A percentile compares a stretch with the other conserved stretches of the same genome.
phyloP scores from a whole-genome alignment of 2,329 filamentous ascomycete genomes.

The Aspergillus sp. region DNA sequence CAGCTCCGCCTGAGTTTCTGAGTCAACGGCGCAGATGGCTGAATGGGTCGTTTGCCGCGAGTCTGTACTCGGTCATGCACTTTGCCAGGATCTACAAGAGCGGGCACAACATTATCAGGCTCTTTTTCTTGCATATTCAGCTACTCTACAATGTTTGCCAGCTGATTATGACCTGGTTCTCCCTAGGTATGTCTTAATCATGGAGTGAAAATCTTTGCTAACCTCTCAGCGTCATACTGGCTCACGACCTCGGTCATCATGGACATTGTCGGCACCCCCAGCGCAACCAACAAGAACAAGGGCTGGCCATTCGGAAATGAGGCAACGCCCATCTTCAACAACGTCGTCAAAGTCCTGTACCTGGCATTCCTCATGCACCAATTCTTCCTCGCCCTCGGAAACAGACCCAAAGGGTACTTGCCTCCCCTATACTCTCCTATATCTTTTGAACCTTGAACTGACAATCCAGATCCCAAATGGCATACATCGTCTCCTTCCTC shows the following conservation, averaged over 20 bases:
- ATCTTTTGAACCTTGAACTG: background rate
- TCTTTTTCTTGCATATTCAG: conserved; percentile 98
- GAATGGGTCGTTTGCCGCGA: conserved; percentile 97
- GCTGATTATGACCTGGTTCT: conserved; percentile 90
- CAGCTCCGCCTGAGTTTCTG: conserved; percentile 80
- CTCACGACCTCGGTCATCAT: conserved; percentile 97
- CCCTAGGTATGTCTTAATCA: conserved; percentile 52
- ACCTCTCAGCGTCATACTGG: conserved; percentile 78
- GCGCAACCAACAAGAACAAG: conserved; percentile 56
- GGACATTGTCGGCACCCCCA: conserved; percentile 84
- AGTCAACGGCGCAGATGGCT: conserved; percentile 97
- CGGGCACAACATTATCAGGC: conserved; percentile 94
- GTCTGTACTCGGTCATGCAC: conserved; percentile 96
- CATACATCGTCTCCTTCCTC: conserved; percentile 86
- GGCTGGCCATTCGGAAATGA: conserved; percentile 90
- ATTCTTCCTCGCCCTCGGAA: conserved; percentile 95
- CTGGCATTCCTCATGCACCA: conserved; percentile 89
- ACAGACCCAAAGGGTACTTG: conserved; percentile 78
- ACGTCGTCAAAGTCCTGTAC: conserved; percentile 87
- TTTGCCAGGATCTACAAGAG: conserved; percentile 98
- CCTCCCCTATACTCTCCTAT: no score
- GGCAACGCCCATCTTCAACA: conserved; percentile 89
- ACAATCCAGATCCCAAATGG: conserved; percentile 69
- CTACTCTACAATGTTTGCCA: conserved; percentile 92
- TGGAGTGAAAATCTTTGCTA: background rate